These are phyloP conservation scores for Wickerhamiella occidentalis DNA, from an alignment of 805 yeast species.

Conservation along the genomic window DNA sequence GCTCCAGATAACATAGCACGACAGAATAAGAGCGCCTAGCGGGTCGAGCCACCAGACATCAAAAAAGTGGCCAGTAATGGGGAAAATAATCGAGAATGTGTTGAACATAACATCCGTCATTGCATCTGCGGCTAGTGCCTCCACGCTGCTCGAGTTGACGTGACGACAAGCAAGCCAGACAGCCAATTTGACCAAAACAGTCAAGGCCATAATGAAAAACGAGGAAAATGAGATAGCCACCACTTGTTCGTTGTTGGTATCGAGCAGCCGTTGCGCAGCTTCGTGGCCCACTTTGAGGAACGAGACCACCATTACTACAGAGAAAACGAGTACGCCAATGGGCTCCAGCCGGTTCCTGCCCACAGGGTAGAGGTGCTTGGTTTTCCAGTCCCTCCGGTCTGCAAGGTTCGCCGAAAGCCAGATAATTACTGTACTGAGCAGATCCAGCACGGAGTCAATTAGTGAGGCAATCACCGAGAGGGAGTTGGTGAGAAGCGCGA, in stretches of 20 bases:
- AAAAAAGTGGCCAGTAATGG: slow-evolving; percentile 43
- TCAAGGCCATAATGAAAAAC: slow-evolving; percentile 45
- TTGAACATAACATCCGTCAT: slow-evolving; percentile 67
- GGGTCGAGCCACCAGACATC: slow-evolving; percentile 64
- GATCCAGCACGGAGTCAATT: slow-evolving; percentile 64
- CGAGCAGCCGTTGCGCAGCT: slow-evolving; percentile 40
- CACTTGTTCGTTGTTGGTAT: slow-evolving; percentile 26
- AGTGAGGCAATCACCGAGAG: slow-evolving; percentile 68
- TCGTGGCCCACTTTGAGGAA: slow-evolving; percentile 62
- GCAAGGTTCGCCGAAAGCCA: slow-evolving; percentile 41
- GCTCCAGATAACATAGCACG: slow-evolving; percentile 47
- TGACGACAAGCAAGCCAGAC: slow-evolving; percentile 55
- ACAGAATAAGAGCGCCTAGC: slow-evolving; percentile 53
- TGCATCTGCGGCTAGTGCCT: slow-evolving; percentile 75
- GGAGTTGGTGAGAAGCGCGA: slow-evolving; percentile 53
- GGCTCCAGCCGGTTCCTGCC: slow-evolving; percentile 69
- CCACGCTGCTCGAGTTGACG: slow-evolving; percentile 53
- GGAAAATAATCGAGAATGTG: slow-evolving; percentile 57
- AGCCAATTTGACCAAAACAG: slow-evolving; percentile 46
- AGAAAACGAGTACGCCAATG: slow-evolving; percentile 61
- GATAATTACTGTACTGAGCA: slow-evolving; percentile 62
- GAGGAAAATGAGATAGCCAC: slow-evolving; percentile 43
- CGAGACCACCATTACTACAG: slow-evolving; percentile 56
- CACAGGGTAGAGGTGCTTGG: slow-evolving; percentile 41
- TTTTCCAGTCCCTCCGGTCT: slow-evolving; percentile 35